Evolutionary conservation across 495 filamentous ascomycete species (phyloP), one percentile per base, ranked within the genome.

Genomic region (Trichoderma gamsii): DNA sequence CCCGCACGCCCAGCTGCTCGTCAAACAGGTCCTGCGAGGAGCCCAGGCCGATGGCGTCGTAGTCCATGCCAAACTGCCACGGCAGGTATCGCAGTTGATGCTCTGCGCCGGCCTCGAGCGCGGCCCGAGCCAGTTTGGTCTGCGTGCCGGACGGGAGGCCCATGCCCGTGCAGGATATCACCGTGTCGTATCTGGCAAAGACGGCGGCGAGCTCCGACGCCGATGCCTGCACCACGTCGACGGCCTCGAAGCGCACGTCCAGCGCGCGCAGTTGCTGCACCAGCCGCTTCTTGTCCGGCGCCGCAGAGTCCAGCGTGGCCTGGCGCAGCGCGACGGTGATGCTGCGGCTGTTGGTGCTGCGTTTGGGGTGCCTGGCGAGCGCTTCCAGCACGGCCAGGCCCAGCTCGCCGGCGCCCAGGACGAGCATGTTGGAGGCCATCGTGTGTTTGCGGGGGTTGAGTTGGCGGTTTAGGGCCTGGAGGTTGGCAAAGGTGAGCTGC

Each of bases 61-160:
- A 89, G 70, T 90, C 85, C 2, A 88, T 80, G 11, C 87, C 87
- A 73, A 86, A 89, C 73, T 91, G 87, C 87, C 87, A 89, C 2
- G 87, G 86, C 16, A 88, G 74, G 69, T 82, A 89, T 9, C 82
- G 71, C 0, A 80, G 74, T 1, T 76, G 73, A 0, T 84, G 84
- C 9, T 69, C 83, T 0, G 86, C 85, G 35, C 76, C 73, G 0
- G 85, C 85, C 12, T 69, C 68, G 4, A 89, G 74, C 0, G 81
- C 83, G 0, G 86, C 86, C 3, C 70, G 70, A 0, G 83, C 76
- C 35, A 87, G 67, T 64, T 85, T 86, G 0, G 78, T 32, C 72
- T 87, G 82, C 3, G 79, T 83, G 0, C 85, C 86, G 0, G 77
- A 61, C 0, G 83, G 79, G 8, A 80, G 75, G 2, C 76, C 79